Percentiles rank a stretch among this genome's conserved stretches.
Evolutionary conservation across 805 yeast genomes (phyloP).

Genomic region (Metschnikowia peoriensis): DNA sequence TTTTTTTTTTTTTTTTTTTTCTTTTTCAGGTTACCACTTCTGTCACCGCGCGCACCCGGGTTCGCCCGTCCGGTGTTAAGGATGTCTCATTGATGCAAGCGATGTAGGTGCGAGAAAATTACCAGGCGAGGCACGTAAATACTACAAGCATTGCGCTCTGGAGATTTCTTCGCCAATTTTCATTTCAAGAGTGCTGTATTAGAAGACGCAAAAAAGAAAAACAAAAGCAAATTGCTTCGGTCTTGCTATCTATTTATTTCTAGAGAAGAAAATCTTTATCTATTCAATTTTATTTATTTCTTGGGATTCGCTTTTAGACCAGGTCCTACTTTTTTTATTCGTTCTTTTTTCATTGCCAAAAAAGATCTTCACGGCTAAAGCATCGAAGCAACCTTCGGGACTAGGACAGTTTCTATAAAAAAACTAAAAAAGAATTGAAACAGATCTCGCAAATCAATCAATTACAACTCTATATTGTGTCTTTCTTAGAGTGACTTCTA

Average conservation of each 20-base stretch:
- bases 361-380: not conserved
- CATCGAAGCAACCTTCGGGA: not conserved
- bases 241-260: not conserved
- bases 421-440: not conserved
- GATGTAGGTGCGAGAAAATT: conserved; percentile 8
- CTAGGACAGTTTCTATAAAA: not conserved
- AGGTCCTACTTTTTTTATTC: not conserved
- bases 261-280: not conserved
- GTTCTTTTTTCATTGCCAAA: not conserved
- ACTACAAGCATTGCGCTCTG: conserved; percentile 1
- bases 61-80: conserved; percentile 10
- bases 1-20: not conserved
- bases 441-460: not conserved
- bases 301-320: not conserved
- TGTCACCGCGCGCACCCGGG: conserved; percentile 10
- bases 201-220: not conserved
- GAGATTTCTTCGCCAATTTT: not conserved
- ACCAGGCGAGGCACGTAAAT: conserved; percentile 2
- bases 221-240: not conserved
- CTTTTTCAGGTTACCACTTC: not conserved
- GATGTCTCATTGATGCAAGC: conserved; percentile 9
- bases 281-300: not conserved
- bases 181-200: not conserved
- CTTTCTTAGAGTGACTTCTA: not conserved
- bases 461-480: not conserved